Percentiles rank a stretch among this genome's conserved stretches.
These are phyloP conservation scores for Kwoniella sp. DNA, from an alignment of 768 basidiomycete genomes.

Conservation along the genomic window DNA sequence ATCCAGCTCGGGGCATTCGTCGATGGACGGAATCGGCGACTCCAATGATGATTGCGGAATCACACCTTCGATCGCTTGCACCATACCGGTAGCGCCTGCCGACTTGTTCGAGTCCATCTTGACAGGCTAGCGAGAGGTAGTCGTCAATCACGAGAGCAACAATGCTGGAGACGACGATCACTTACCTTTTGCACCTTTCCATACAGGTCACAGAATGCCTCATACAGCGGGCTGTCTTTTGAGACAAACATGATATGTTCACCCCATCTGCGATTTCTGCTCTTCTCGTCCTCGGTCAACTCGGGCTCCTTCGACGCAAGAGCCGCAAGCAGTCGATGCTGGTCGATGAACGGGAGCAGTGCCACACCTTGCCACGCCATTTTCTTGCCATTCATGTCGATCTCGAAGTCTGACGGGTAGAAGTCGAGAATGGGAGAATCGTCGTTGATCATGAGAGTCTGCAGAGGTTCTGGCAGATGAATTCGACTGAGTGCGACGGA, in stretches of 20 bases:
- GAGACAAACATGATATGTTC: slow-evolving; percentile 75
- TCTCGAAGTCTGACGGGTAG: slow-evolving; percentile 83
- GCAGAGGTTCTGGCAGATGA: slow-evolving; percentile 83
- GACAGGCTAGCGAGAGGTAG: slow-evolving; percentile 58
- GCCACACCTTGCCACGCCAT: slow-evolving; percentile 99
- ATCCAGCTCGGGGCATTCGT: slow-evolving; percentile 70
- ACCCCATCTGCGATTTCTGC: slow-evolving; percentile 80
- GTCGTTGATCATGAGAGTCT: slow-evolving; percentile 76
- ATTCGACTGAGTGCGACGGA: slow-evolving; percentile 58
- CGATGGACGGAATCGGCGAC: slow-evolving; percentile 59
- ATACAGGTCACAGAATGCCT: slow-evolving; percentile 75
- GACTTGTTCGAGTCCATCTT: slow-evolving; percentile 65
- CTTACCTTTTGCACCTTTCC: slow-evolving; percentile 66
- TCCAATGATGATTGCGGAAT: slow-evolving; percentile 88
- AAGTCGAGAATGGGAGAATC: slow-evolving; percentile 93
- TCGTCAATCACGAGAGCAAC: slow-evolving; percentile 1
- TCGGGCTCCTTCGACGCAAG: slow-evolving; percentile 61
- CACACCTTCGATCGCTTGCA: slow-evolving; percentile 78
- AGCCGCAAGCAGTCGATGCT: slow-evolving; percentile 72
- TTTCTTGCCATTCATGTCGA: slow-evolving; percentile 99
- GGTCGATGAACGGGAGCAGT: slow-evolving; percentile 90
- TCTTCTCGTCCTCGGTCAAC: slow-evolving; percentile 74
- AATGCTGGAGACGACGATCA: not conserved
- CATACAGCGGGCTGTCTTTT: slow-evolving; percentile 72
- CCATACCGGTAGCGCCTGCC: slow-evolving; percentile 67